Conservation (phyloP, 2,329 filamentous ascomycete genomes). For the Botrytis medusae region DNA sequence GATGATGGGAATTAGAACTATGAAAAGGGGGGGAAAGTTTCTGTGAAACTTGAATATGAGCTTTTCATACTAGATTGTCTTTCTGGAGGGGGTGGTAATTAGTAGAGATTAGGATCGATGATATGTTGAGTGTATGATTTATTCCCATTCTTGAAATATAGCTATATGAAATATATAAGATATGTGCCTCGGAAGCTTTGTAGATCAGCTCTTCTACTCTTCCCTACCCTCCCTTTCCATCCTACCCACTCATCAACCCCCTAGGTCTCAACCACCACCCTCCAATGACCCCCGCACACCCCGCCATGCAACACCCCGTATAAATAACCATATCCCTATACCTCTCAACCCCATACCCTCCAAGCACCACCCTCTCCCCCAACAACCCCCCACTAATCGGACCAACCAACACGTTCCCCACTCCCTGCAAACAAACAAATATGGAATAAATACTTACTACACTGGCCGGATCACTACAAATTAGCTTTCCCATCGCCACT, state of each 20-base stretch:
- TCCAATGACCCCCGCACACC: constrained; percentile 28
- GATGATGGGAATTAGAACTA: too few species aligned
- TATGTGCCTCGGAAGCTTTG: not conserved
- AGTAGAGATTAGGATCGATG: not conserved
- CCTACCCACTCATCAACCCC: not conserved
- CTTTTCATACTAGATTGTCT: not conserved
- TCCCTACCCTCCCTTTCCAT: not conserved
- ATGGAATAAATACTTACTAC: not conserved
- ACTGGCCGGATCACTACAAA: not conserved
- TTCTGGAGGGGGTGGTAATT: not conserved
- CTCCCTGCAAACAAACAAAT: not conserved
- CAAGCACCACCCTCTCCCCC: not conserved
- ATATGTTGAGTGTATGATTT: not conserved
- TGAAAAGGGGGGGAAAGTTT: not conserved
- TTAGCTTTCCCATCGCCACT: not conserved
- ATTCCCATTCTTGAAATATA: not conserved
- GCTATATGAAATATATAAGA: not conserved
- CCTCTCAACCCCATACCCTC: constrained; percentile 26
- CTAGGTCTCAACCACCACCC: constrained; percentile 24
- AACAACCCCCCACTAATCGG: not conserved
- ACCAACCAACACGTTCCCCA: not conserved
- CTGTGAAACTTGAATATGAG: not conserved
- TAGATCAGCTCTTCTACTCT: not conserved
- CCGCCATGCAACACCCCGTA: constrained; percentile 19
- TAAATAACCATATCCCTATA: constrained; percentile 32